phyloP scores from a whole-genome alignment of 73 alveolate genomes.

The Tetrahymena thermophila region DNA sequence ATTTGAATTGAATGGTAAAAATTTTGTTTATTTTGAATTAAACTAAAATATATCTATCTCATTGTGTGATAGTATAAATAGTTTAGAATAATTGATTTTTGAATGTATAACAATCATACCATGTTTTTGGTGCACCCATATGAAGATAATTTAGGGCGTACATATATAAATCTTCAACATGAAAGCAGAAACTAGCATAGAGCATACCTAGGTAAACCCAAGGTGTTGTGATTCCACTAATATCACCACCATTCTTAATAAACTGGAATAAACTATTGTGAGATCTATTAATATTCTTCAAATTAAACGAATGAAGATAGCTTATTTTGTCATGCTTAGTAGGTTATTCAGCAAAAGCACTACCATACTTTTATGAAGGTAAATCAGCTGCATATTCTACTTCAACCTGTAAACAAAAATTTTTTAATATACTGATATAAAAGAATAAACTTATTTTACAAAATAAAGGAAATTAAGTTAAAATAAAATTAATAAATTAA shows the following conservation, averaged over 20 bases:
- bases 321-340: conserved; percentile 6
- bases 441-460: too few relatives aligned
- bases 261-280: conserved; percentile 53
- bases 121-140: conserved; percentile 70
- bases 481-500: too few relatives aligned
- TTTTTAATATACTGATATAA: too few relatives aligned
- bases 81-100: too few relatives aligned
- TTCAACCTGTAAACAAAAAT: conserved; percentile 7
- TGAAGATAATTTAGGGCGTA: conserved; percentile 73
- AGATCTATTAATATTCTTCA: conserved; percentile 36
- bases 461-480: too few relatives aligned
- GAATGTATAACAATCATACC: too few relatives aligned
- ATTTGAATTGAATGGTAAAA: background rate
- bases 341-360: conserved; percentile 52
- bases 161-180: conserved; percentile 62
- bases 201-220: conserved; percentile 76
- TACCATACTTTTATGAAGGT: conserved; percentile 50
- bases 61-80: too few relatives aligned
- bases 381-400: conserved; percentile 84
- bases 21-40: too few relatives aligned
- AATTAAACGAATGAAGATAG: conserved; percentile 52
- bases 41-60: too few relatives aligned
- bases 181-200: conserved; percentile 78
- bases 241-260: conserved; percentile 41
- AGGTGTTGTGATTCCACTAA: conserved; percentile 73